Evolutionary conservation across 768 basidiomycete species (phyloP).

Genomic region (Tulasnella sp.): DNA sequence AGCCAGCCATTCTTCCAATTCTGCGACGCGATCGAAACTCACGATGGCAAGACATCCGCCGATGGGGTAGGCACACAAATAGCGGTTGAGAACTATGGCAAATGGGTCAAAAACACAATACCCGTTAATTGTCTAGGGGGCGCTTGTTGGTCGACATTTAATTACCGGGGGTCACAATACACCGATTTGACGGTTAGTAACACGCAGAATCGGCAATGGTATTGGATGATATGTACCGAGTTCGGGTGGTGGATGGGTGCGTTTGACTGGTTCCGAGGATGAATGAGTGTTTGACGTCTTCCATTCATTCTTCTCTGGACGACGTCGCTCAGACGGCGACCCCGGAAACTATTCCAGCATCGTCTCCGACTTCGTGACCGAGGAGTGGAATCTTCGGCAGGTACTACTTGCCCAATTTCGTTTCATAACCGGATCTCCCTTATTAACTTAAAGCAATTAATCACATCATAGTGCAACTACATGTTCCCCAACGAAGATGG

Average conservation of each 20-base stretch:
- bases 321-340: conserved; percentile 18
- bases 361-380: conserved; percentile 6
- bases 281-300: too few species aligned
- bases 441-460: neutral
- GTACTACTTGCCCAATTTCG: too few species aligned
- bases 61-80: neutral
- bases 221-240: conserved; percentile 14
- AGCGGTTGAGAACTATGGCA: neutral
- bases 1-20: conserved; percentile 13
- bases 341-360: conserved; percentile 21
- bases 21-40: conserved; percentile 21
- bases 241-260: conserved; percentile 4
- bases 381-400: neutral
- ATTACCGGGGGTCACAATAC: neutral
- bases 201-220: neutral
- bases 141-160: neutral
- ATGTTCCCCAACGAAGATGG: conserved; percentile 21
- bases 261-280: too few species aligned
- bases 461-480: neutral
- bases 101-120: too few species aligned
- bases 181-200: neutral
- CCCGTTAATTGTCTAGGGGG: too few species aligned
- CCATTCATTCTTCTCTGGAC: too few species aligned
- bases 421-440: too few species aligned
- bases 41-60: neutral